These are phyloP conservation scores for Pythium apleroticum DNA, from an alignment of 352 stramenopile genomes.

Conservation along the genomic window DNA sequence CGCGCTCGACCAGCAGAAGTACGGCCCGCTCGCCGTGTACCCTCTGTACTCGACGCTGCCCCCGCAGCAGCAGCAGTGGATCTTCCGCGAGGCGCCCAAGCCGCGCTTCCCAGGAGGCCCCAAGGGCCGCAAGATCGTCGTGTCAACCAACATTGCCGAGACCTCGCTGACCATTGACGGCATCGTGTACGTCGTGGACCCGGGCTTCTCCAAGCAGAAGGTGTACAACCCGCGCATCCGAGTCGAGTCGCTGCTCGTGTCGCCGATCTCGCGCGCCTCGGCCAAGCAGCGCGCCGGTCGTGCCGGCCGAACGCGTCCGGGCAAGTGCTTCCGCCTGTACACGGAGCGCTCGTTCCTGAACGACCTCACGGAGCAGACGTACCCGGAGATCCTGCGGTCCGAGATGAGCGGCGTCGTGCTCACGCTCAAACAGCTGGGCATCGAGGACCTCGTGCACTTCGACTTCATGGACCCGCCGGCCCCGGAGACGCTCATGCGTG, in stretches of 20 bases:
- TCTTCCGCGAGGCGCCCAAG: slow-evolving; percentile 97
- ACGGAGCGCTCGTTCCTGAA: slow-evolving; percentile 97
- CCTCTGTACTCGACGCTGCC: slow-evolving; percentile 99
- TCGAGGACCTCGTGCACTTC: slow-evolving; percentile 99
- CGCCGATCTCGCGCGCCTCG: slow-evolving; percentile 96
- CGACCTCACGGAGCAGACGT: slow-evolving; percentile 98
- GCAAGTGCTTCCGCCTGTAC: slow-evolving; percentile 97
- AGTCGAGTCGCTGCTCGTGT: slow-evolving; percentile 98
- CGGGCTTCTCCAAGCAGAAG: slow-evolving; percentile 99
- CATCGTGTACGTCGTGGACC: slow-evolving; percentile 99
- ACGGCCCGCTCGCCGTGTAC: slow-evolving; percentile 88
- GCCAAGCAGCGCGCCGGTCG: slow-evolving; percentile 93
- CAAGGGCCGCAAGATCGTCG: slow-evolving; percentile 95
- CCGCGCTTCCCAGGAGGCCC: slow-evolving; percentile 79
- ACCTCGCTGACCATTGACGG: slow-evolving; percentile 99
- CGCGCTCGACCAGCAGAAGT: slow-evolving; percentile 93
- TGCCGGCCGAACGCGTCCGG: slow-evolving; percentile 89
- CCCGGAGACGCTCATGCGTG: slow-evolving; percentile 97
- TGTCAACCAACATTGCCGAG: slow-evolving; percentile 99
- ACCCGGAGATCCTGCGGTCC: slow-evolving; percentile 98
- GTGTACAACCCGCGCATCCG: slow-evolving; percentile 99
- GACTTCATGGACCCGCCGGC: slow-evolving; percentile 99
- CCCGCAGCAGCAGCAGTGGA: slow-evolving; percentile 98
- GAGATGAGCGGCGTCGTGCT: slow-evolving; percentile 97
- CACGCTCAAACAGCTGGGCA: slow-evolving; percentile 97